These are phyloP conservation scores for Rhodosporidiobolus odoratus DNA, from an alignment of 768 basidiomycete genomes.

Conservation along the genomic window DNA sequence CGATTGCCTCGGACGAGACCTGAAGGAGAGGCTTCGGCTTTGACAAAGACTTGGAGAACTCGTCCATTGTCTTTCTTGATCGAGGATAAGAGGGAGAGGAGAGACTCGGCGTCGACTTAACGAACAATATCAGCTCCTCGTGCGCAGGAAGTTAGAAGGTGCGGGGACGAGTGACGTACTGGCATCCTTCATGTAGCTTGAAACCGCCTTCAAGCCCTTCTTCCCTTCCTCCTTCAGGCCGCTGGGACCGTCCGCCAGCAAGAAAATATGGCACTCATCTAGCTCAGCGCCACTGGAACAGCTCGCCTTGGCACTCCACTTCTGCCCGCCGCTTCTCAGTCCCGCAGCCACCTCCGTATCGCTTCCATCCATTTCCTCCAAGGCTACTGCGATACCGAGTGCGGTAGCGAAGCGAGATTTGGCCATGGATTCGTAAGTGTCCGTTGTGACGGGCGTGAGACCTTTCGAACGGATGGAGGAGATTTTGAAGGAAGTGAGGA, in stretches of 20 bases:
- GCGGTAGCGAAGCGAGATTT: constrained; percentile 5
- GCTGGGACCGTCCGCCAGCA: background rate
- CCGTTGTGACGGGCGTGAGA: background rate
- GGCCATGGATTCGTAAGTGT: constrained; percentile 10
- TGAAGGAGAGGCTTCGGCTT: constrained; percentile 7
- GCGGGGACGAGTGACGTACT: background rate
- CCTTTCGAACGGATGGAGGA: background rate
- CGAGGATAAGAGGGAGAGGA: background rate
- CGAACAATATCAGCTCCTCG: background rate
- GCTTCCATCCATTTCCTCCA: background rate
- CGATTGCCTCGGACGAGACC: constrained; percentile 3
- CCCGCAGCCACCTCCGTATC: background rate
- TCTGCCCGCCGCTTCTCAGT: background rate
- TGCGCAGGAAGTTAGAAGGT: background rate
- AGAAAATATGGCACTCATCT: constrained; percentile 6
- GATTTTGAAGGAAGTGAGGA: constrained; percentile 3
- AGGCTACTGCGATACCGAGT: constrained; percentile 1
- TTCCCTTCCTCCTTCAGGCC: background rate
- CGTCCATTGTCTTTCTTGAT: background rate
- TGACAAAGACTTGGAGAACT: constrained; percentile 7
- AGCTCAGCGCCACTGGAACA: constrained; percentile 11
- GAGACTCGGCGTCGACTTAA: background rate
- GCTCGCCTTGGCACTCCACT: constrained; percentile 7
- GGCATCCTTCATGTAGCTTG: constrained; percentile 4
- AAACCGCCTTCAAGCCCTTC: background rate